These are phyloP conservation scores for Mrakia frigida DNA, from an alignment of 768 basidiomycete species.

Conservation along the genomic window DNA sequence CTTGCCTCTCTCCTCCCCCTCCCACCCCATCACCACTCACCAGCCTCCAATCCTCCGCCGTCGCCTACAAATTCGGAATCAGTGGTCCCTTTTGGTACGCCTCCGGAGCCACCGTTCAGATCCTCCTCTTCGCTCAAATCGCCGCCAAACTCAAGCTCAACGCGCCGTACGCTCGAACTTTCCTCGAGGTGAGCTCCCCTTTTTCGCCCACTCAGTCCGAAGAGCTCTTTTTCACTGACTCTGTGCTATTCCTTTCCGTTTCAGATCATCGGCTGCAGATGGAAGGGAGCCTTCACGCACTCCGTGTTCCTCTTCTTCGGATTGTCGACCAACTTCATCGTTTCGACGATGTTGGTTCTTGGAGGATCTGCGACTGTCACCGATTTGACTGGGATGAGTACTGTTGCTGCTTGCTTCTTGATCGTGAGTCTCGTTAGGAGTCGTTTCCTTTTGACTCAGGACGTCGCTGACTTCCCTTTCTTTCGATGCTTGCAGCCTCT, in stretches of 20 bases:
- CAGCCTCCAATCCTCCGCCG: constrained; percentile 69
- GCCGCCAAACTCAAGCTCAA: constrained; percentile 89
- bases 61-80: constrained; percentile 80
- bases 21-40: neutral
- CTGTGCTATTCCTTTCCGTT: constrained; percentile 70
- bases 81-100: constrained; percentile 86
- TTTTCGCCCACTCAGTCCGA: too few relatives aligned
- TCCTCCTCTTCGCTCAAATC: constrained; percentile 84
- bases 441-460: neutral
- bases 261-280: constrained; percentile 67
- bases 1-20: neutral
- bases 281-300: constrained; percentile 69
- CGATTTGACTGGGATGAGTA: constrained; percentile 81
- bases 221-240: too few relatives aligned
- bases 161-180: constrained; percentile 56
- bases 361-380: constrained; percentile 73
- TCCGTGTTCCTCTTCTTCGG: constrained; percentile 82
- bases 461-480: neutral
- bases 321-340: constrained; percentile 85
- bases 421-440: constrained; percentile 44
- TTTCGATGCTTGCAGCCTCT: constrained; percentile 50
- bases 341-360: constrained; percentile 48
- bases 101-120: constrained; percentile 69
- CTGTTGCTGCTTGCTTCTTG: constrained; percentile 83
- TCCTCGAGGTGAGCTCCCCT: neutral